These are phyloP conservation scores for Quercus wislizeni DNA, from an alignment of 306 rosid genomes.

Conservation along the genomic window DNA sequence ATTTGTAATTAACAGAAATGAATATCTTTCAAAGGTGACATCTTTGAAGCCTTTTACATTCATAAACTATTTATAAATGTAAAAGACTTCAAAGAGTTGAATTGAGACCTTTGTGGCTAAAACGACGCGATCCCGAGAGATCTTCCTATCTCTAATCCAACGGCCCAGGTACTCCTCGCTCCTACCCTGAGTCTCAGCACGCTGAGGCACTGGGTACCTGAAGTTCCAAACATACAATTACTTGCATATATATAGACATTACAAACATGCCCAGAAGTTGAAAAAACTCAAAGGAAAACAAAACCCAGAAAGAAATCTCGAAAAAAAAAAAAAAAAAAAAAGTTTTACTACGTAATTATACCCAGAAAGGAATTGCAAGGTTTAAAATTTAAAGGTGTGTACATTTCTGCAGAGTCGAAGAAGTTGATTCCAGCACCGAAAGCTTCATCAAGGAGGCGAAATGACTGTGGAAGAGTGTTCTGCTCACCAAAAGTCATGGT, in stretches of 20 bases:
- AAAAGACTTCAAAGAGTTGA: background rate
- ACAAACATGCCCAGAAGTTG: background rate
- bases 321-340: background rate
- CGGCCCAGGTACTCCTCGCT: slow-evolving; percentile 86
- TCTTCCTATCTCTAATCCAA: slow-evolving; percentile 61
- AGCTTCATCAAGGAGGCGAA: slow-evolving; percentile 70
- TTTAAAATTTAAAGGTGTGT: background rate
- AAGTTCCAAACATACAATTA: background rate
- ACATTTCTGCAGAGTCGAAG: slow-evolving; percentile 96
- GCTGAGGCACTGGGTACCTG: slow-evolving; percentile 95
- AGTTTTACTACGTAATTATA: background rate
- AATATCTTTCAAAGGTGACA: background rate
- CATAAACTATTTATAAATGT: background rate
- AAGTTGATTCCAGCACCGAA: slow-evolving; percentile 71
- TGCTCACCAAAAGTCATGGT: slow-evolving; percentile 96
- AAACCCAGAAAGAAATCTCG: background rate
- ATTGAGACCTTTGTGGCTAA: slow-evolving; percentile 72
- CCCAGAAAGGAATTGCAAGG: background rate
- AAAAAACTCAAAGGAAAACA: background rate
- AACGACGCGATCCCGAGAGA: slow-evolving; percentile 55
- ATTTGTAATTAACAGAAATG: background rate
- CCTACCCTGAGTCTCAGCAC: slow-evolving; percentile 62
- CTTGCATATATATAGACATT: background rate
- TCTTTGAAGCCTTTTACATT: background rate
- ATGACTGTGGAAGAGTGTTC: slow-evolving; percentile 53